A percentile compares a stretch with the other conserved stretches of the same genome.
Evolutionary conservation across 2,329 filamentous ascomycete genomes (phyloP).

Genomic region (Hypoxylon sp.): DNA sequence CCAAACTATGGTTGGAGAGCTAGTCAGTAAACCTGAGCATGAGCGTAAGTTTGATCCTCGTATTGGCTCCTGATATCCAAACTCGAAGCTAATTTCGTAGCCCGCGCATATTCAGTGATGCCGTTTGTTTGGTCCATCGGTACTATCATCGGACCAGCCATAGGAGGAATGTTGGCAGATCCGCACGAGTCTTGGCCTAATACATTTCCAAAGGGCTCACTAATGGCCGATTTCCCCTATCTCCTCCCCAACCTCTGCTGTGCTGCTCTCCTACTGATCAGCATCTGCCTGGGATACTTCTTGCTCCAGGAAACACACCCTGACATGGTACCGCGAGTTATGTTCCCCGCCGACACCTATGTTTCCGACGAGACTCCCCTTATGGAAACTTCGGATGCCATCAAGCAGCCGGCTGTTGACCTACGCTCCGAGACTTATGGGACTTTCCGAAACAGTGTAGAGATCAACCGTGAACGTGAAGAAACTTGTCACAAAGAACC

Average conservation of each 20-base stretch:
- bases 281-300: constrained; percentile 81
- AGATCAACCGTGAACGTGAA: constrained; percentile 57
- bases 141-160: constrained; percentile 86
- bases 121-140: constrained; percentile 94
- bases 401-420: constrained; percentile 76
- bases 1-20: constrained; percentile 90
- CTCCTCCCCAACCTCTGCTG: constrained; percentile 90
- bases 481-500: constrained; percentile 39
- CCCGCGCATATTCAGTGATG: constrained; percentile 89
- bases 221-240: constrained; percentile 85
- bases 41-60: constrained; percentile 71
- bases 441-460: constrained; percentile 66
- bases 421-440: constrained; percentile 82
- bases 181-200: constrained; percentile 78
- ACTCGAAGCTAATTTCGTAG: constrained; percentile 55
- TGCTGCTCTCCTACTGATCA: constrained; percentile 76
- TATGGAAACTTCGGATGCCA: constrained; percentile 77
- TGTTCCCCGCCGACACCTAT: constrained; percentile 58
- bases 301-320: constrained; percentile 90
- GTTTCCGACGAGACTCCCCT: constrained; percentile 75
- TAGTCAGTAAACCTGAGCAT: constrained; percentile 84
- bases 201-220: constrained; percentile 69
- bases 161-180: constrained; percentile 86
- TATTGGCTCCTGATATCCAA: background rate
- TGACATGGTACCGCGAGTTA: constrained; percentile 70